Evolutionary conservation across 176 grass and related monocot genomes (phyloP).

Genomic region (Microstegium vimineum): DNA sequence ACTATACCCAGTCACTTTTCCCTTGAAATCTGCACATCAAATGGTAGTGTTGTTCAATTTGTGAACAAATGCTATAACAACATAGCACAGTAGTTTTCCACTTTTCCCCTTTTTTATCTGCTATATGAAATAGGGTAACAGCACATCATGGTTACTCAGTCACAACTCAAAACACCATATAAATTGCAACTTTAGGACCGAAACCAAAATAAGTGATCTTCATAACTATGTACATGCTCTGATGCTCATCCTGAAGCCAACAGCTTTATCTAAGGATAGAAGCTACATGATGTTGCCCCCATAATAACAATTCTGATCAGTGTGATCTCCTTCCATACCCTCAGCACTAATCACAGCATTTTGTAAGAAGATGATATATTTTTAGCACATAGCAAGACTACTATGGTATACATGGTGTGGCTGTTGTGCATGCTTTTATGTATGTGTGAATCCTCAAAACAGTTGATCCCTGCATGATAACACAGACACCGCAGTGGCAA

Average conservation of each 20-base stretch:
- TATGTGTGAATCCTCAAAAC: slow-evolving; percentile 10
- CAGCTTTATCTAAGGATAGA: background rate
- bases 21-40: background rate
- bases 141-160: background rate
- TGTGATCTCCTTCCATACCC: background rate
- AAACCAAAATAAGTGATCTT: background rate
- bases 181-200: background rate
- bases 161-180: background rate
- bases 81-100: background rate
- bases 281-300: background rate
- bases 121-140: background rate
- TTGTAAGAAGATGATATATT: background rate
- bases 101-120: background rate
- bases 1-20: background rate
- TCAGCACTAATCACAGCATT: background rate
- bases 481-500: background rate
- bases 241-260: background rate
- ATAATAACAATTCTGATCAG: background rate
- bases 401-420: background rate
- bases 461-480: background rate
- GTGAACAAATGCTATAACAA: background rate
- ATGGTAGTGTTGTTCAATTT: background rate
- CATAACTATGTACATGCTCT: background rate
- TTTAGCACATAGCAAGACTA: background rate
- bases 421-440: background rate